phyloP scores from a whole-genome alignment of 208 protist species.

The Acanthamoeba polyphaga region DNA sequence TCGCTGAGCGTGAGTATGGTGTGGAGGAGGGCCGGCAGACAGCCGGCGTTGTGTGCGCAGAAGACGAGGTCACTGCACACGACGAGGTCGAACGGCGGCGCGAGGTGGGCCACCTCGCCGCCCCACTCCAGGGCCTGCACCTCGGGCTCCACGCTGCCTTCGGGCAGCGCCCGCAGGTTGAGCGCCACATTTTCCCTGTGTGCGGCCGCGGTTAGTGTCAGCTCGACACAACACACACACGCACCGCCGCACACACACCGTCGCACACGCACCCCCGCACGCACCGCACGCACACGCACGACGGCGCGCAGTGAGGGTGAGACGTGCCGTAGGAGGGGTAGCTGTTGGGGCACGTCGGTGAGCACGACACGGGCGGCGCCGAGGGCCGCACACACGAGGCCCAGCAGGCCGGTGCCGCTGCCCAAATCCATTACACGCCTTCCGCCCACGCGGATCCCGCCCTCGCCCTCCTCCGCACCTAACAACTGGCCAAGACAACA shows the following conservation, averaged over 20 bases:
- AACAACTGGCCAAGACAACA: background rate
- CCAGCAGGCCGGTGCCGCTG: conserved; percentile 38
- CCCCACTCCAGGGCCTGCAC: background rate
- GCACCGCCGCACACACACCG: no score
- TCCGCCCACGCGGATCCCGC: background rate
- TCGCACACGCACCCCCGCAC: no score
- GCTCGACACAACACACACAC: no score
- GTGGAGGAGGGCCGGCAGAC: conserved; percentile 34
- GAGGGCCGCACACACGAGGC: conserved; percentile 31
- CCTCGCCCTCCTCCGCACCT: background rate
- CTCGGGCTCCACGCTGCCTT: background rate
- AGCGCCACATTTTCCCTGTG: conserved; percentile 12
- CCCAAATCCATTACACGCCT: conserved; percentile 21
- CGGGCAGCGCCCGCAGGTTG: background rate
- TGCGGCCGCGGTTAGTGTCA: background rate
- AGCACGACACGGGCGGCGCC: background rate
- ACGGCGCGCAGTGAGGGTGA: background rate
- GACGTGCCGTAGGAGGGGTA: background rate
- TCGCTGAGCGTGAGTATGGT: conserved; percentile 45
- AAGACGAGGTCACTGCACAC: conserved; percentile 64
- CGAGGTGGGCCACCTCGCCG: background rate
- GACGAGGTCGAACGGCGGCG: conserved; percentile 15
- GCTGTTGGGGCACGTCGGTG: conserved; percentile 43
- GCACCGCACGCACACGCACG: no score
- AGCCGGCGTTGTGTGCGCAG: conserved; percentile 48